Percentiles rank a stretch among this genome's conserved stretches.
Conservation (phyloP, 1,284 basidiomycete species). For the Pisolithus thermaeus region DNA sequence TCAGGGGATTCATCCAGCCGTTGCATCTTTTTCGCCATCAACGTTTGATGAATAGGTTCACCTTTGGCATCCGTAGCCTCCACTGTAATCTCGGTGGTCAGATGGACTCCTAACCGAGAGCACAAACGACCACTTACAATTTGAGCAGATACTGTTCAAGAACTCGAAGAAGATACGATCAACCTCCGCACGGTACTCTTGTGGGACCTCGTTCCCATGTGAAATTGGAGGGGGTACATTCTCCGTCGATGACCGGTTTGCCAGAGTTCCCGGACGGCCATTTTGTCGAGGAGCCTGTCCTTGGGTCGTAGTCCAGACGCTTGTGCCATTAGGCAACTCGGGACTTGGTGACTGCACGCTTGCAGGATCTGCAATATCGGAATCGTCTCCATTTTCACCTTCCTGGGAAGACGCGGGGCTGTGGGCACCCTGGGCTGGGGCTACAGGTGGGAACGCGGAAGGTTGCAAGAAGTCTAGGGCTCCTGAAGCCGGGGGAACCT, state of each 20-base stretch:
- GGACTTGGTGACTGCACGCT: conserved; percentile 26
- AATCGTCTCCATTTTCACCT: conserved; percentile 39
- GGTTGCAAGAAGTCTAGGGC: conserved; percentile 29
- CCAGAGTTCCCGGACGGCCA: conserved; percentile 15
- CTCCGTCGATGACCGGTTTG: conserved; percentile 25
- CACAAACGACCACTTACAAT: conserved; percentile 53
- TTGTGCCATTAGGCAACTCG: conserved; percentile 24
- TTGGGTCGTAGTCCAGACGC: conserved; percentile 16
- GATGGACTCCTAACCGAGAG: conserved; percentile 3
- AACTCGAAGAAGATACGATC: conserved; percentile 92
- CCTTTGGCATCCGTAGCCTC: conserved; percentile 92
- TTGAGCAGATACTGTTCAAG: conserved; percentile 85
- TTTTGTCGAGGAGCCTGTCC: conserved; percentile 18
- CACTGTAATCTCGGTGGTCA: conserved; percentile 46
- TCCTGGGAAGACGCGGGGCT: conserved; percentile 35
- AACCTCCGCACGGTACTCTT: conserved; percentile 77
- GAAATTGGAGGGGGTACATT: conserved; percentile 18
- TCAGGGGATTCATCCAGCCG: conserved; percentile 92
- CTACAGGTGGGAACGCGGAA: conserved; percentile 9
- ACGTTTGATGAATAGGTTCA: conserved; percentile 94
- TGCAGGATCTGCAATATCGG: conserved; percentile 29
- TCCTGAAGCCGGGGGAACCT: conserved; percentile 20
- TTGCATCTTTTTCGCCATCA: conserved; percentile 99
- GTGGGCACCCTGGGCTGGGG: conserved; percentile 15
- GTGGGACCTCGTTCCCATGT: conserved; percentile 64